Evolutionary conservation across 2,329 filamentous ascomycete genomes (phyloP).

Genomic region (Fusarium floridanum): DNA sequence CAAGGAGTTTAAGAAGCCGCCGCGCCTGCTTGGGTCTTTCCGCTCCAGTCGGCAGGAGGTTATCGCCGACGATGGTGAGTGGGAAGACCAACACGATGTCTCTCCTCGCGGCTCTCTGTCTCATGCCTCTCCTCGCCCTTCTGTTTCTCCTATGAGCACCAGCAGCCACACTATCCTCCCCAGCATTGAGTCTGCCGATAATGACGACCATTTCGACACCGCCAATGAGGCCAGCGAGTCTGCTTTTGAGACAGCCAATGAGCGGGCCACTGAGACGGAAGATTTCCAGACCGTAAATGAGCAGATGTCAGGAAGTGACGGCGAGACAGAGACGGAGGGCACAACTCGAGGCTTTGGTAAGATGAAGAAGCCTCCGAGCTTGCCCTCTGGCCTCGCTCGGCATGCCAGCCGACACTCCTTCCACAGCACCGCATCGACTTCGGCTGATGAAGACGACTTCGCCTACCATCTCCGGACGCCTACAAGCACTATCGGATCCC

Average conservation of each 20-base stretch:
- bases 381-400: conserved; percentile 53
- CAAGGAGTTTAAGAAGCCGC: conserved; percentile 82
- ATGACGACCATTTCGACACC: conserved; percentile 79
- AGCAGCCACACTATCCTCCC: conserved; percentile 36
- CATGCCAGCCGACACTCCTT: conserved; percentile 75
- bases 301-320: conserved; percentile 78
- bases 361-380: conserved; percentile 57
- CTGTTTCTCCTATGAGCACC: conserved; percentile 38
- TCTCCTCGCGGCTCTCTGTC: conserved; percentile 45
- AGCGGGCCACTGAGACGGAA: conserved; percentile 88
- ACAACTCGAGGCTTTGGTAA: conserved; percentile 59
- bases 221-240: conserved; percentile 81
- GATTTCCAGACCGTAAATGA: conserved; percentile 96
- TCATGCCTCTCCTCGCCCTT: conserved; percentile 5
- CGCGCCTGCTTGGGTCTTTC: conserved; percentile 80
- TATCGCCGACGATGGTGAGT: conserved; percentile 83
- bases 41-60: conserved; percentile 83
- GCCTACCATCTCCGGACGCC: conserved; percentile 70
- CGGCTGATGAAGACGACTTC: conserved; percentile 77
- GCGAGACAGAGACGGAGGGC: conserved; percentile 92
- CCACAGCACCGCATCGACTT: conserved; percentile 90
- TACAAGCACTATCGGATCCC: conserved; percentile 68
- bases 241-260: conserved; percentile 78
- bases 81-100: conserved; percentile 80
- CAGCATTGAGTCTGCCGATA: conserved; percentile 54